phyloP scores from a whole-genome alignment of 805 yeast species.

The Candida hispaniensis region DNA sequence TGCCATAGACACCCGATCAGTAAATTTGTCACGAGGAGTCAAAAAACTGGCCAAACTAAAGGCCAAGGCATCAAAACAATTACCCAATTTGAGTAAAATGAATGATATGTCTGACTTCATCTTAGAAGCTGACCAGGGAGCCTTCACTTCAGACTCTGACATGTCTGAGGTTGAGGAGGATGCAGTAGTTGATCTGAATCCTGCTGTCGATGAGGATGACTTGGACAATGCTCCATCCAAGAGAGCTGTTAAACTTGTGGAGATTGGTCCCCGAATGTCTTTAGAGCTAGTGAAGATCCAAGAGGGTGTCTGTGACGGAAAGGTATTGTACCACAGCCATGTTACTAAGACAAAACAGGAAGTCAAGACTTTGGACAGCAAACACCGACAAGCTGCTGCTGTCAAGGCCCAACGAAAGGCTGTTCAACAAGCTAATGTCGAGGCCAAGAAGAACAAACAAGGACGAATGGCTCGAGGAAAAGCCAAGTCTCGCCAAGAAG shows the following conservation, averaged over 20 bases:
- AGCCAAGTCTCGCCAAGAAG: constrained; percentile 25
- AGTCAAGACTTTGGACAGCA: constrained; percentile 48
- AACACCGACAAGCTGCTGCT: constrained; percentile 50
- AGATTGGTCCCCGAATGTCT: constrained; percentile 82
- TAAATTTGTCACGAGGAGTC: constrained; percentile 55
- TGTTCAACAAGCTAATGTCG: constrained; percentile 69
- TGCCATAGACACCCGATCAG: constrained; percentile 74
- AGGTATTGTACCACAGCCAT: constrained; percentile 71
- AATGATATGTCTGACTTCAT: constrained; percentile 74
- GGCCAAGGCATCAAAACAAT: constrained; percentile 44
- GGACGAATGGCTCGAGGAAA: constrained; percentile 52
- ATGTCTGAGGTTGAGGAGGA: constrained; percentile 74
- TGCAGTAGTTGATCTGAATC: constrained; percentile 21
- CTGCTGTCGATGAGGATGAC: constrained; percentile 4
- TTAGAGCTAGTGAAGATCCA: constrained; percentile 74
- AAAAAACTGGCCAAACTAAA: constrained; percentile 59
- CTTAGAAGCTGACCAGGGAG: constrained; percentile 71
- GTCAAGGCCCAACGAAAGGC: constrained; percentile 62
- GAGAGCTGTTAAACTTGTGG: constrained; percentile 84
- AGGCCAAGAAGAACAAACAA: constrained; percentile 58
- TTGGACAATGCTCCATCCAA: constrained; percentile 34
- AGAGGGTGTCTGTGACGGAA: constrained; percentile 84
- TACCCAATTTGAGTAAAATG: constrained; percentile 61
- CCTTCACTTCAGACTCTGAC: constrained; percentile 59
- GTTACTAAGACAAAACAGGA: constrained; percentile 56